Evolutionary conservation across 2,329 filamentous ascomycete genomes (phyloP).

Genomic region (Cercospora beticola): DNA sequence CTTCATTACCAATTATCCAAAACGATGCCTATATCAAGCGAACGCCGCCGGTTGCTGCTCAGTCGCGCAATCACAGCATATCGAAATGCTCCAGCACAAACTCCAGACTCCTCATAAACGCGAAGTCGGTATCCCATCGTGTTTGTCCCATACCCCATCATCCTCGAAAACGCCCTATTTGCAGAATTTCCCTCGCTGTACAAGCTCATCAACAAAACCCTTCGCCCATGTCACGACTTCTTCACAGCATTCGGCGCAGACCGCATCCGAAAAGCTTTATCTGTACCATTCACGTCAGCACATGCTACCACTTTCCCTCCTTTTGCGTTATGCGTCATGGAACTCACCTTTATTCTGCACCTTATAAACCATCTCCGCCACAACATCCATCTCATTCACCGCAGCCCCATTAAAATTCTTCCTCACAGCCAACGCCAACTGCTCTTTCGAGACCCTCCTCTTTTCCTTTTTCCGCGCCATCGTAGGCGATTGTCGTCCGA

Average conservation of each 20-base stretch:
- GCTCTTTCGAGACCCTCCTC: constrained; percentile 68
- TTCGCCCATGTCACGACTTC: constrained; percentile 14
- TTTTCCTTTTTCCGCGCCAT: constrained; percentile 67
- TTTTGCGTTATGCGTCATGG: too few relatives aligned
- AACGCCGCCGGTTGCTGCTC: background rate
- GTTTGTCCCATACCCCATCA: background rate
- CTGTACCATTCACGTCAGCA: constrained; percentile 31
- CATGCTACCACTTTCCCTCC: too few relatives aligned
- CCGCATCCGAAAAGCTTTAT: constrained; percentile 50
- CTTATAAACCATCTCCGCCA: constrained; percentile 76
- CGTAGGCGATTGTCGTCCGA: constrained; percentile 72
- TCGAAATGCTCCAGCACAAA: background rate
- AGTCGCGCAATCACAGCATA: background rate
- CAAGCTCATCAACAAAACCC: background rate
- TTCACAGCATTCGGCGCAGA: constrained; percentile 40
- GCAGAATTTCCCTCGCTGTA: background rate
- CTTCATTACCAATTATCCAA: background rate
- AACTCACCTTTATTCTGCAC: constrained; percentile 60
- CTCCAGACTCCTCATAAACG: background rate
- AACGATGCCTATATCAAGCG: background rate
- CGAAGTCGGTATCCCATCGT: background rate
- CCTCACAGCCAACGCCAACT: constrained; percentile 68
- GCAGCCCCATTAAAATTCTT: constrained; percentile 82
- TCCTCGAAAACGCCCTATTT: background rate
- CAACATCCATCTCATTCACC: constrained; percentile 77